Percentiles rank a stretch among this genome's conserved stretches.
Conservation (phyloP, 2,329 filamentous ascomycete species). For the Colletotrichum eremochloae region DNA sequence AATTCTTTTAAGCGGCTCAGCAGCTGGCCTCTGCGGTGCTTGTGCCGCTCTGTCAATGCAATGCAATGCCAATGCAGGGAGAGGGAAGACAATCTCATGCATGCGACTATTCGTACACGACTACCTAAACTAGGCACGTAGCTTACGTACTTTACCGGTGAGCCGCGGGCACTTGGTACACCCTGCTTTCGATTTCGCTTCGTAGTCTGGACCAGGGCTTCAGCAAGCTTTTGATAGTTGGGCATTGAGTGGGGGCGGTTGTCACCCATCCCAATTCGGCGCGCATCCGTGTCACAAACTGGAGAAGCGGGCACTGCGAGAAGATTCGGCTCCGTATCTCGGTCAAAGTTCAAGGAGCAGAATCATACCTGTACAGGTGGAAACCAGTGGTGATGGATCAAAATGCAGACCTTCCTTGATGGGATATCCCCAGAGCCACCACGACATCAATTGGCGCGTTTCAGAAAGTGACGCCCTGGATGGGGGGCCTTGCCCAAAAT, state of each 20-base stretch:
- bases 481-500: constrained; percentile 27
- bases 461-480: constrained; percentile 37
- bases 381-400: constrained; percentile 4
- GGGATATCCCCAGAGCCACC: constrained; percentile 36
- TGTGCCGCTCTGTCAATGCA: constrained; percentile 12
- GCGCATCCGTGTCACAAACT: constrained; percentile 4
- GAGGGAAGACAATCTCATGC: not conserved
- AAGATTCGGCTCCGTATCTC: not conserved
- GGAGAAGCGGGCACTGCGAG: not conserved
- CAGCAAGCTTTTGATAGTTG: constrained; percentile 33
- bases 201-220: constrained; percentile 12
- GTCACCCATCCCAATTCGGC: constrained; percentile 10
- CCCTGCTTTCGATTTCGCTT: not conserved
- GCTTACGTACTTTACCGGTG: no score
- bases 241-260: not conserved
- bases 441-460: constrained; percentile 42
- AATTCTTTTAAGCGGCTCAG: not conserved
- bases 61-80: constrained; percentile 20
- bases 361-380: constrained; percentile 5
- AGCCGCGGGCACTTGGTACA: not conserved
- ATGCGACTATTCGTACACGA: no score
- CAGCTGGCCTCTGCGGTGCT: constrained; percentile 22
- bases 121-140: no score
- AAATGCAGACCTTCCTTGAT: constrained; percentile 11
- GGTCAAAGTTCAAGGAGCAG: not conserved